These are phyloP conservation scores for Chondrus crispus DNA, from an alignment of 23 red algal genomes.

Conservation along the genomic window DNA sequence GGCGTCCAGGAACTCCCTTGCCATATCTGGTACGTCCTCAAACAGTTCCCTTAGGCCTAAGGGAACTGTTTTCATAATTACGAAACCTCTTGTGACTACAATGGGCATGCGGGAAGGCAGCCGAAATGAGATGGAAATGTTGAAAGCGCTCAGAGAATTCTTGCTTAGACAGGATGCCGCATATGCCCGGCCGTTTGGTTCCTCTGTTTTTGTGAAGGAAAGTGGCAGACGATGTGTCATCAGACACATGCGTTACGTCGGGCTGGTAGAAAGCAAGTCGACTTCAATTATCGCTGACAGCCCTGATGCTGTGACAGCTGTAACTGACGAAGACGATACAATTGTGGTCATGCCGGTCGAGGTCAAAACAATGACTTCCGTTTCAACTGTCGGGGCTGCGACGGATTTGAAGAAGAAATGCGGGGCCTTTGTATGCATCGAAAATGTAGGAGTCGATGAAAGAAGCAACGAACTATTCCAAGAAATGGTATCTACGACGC, in stretches of 20 bases:
- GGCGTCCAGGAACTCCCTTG: too few relatives aligned
- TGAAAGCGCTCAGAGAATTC: neutral
- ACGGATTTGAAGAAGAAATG: neutral
- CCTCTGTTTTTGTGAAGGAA: neutral
- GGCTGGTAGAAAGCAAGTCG: neutral
- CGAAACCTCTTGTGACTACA: neutral
- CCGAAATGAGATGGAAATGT: neutral
- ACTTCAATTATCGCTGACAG: neutral
- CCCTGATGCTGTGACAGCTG: neutral
- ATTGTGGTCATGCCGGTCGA: neutral
- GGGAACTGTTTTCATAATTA: too few relatives aligned
- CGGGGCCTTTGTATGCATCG: neutral
- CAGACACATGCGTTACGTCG: neutral
- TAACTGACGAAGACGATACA: neutral
- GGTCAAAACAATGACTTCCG: conserved; percentile 2
- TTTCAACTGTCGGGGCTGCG: neutral
- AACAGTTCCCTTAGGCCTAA: too few relatives aligned
- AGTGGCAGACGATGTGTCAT: neutral
- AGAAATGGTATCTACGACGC: neutral
- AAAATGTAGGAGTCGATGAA: neutral
- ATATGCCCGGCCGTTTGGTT: neutral
- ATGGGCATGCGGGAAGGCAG: neutral
- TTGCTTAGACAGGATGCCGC: neutral
- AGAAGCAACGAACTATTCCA: neutral
- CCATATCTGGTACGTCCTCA: too few relatives aligned